Conservation (phyloP, 2,329 filamentous ascomycete species). For the Colletotrichum simmondsii region DNA sequence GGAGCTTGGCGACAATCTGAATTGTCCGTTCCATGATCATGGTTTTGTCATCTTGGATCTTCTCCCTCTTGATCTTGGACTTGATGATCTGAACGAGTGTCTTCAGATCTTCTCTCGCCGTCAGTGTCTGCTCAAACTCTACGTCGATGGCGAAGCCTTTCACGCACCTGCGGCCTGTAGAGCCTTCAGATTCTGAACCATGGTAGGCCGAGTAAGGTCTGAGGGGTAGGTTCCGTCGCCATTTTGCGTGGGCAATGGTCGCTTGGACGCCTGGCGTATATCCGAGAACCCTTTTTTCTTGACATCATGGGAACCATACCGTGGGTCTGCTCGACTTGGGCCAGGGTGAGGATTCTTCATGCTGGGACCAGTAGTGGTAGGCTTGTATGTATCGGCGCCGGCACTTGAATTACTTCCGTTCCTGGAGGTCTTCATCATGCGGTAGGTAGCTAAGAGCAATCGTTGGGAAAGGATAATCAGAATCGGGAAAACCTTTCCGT, state of each 20-base stretch:
- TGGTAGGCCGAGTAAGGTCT: constrained; percentile 58
- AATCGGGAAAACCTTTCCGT: no score
- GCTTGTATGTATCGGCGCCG: neutral
- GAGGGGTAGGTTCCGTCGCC: constrained; percentile 70
- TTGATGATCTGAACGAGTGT: constrained; percentile 72
- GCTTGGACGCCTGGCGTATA: constrained; percentile 58
- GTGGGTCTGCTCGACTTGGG: constrained; percentile 6
- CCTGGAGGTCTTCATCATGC: constrained; percentile 13
- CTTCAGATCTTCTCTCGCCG: constrained; percentile 62
- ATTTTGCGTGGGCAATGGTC: constrained; percentile 72
- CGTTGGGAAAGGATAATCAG: no score
- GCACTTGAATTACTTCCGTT: constrained; percentile 19
- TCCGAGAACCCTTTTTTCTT: constrained; percentile 40
- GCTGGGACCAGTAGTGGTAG: neutral
- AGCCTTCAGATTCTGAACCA: constrained; percentile 67
- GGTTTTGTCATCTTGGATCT: constrained; percentile 77
- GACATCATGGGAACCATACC: constrained; percentile 28
- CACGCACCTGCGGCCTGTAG: constrained; percentile 58
- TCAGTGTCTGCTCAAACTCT: neutral
- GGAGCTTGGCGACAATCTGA: constrained; percentile 74
- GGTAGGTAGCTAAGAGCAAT: neutral
- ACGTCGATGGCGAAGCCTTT: neutral
- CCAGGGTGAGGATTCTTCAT: neutral
- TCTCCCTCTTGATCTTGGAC: constrained; percentile 70
- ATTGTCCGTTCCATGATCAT: constrained; percentile 82